phyloP scores from a whole-genome alignment of 371 early-diverging fungal species.

The Lichtheimia ramosa region DNA sequence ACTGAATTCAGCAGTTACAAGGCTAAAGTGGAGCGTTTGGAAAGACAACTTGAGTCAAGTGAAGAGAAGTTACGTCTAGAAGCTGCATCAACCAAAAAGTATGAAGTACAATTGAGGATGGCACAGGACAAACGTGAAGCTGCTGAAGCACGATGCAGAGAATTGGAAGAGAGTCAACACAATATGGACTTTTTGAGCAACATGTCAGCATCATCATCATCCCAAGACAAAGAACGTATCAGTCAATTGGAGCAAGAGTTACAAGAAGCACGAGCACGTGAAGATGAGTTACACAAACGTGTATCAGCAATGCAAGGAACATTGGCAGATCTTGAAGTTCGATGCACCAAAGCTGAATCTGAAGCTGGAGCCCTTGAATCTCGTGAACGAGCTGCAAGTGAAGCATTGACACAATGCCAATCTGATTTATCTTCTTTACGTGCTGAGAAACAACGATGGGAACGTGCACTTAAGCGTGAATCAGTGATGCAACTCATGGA shows the following conservation, averaged over 20 bases:
- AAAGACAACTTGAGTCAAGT: conserved; percentile 17
- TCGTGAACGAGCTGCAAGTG: conserved; percentile 20
- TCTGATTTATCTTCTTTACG: conserved; percentile 27
- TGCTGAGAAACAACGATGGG: conserved; percentile 32
- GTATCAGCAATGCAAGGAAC: conserved; percentile 14
- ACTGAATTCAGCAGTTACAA: conserved; percentile 20
- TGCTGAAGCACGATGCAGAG: conserved; percentile 18
- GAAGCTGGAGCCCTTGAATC: conserved; percentile 20
- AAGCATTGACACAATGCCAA: conserved; percentile 29
- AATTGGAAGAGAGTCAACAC: conserved; percentile 4
- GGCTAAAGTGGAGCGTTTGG: conserved; percentile 14
- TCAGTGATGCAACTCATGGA: conserved; percentile 32
- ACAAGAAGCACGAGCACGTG: background rate
- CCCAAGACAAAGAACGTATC: background rate
- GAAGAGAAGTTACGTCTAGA: conserved; percentile 25
- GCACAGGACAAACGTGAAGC: conserved; percentile 28
- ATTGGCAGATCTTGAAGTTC: conserved; percentile 31
- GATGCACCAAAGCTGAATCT: conserved; percentile 24
- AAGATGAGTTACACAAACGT: background rate
- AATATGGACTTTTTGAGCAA: background rate
- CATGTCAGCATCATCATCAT: conserved; percentile 2
- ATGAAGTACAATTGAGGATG: conserved; percentile 31
- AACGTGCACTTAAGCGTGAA: conserved; percentile 33
- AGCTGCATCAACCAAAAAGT: conserved; percentile 26
- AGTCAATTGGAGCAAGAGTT: background rate